A percentile compares a stretch with the other conserved stretches of the same genome.
Evolutionary conservation across 73 alveolate species (phyloP).

Genomic region (Blepharisma japonicum): DNA sequence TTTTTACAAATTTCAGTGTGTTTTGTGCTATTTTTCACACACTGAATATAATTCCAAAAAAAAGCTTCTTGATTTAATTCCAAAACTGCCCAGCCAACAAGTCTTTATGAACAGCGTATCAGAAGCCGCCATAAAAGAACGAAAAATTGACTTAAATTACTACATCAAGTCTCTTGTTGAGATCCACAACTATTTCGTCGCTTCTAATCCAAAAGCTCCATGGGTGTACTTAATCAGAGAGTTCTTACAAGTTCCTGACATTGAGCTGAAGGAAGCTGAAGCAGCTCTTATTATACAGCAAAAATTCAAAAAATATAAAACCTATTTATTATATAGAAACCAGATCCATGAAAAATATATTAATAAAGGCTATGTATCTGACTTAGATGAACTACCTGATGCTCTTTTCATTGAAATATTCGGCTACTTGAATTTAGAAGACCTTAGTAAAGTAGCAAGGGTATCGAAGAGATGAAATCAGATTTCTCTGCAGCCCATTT

Average conservation of each 20-base stretch:
- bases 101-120: background rate
- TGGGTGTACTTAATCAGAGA: conserved; percentile 14
- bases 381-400: conserved; percentile 38
- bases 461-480: conserved; percentile 31
- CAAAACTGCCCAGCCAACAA: conserved; percentile 9
- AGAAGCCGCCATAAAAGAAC: background rate
- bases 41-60: background rate
- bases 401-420: conserved; percentile 18
- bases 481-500: conserved; percentile 25
- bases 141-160: background rate
- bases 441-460: background rate
- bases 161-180: background rate
- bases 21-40: conserved; percentile 14
- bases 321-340: background rate
- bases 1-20: background rate
- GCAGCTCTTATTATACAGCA: conserved; percentile 28
- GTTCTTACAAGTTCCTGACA: background rate
- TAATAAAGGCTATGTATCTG: conserved; percentile 33
- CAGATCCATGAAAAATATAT: background rate
- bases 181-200: background rate
- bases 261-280: background rate
- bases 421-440: conserved; percentile 30
- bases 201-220: background rate
- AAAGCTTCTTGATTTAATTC: background rate
- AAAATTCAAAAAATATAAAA: conserved; percentile 1